Base-by-base conservation (phyloP, 2,329 filamentous ascomycete species). In the Ascosphaera aggregata region DNA sequence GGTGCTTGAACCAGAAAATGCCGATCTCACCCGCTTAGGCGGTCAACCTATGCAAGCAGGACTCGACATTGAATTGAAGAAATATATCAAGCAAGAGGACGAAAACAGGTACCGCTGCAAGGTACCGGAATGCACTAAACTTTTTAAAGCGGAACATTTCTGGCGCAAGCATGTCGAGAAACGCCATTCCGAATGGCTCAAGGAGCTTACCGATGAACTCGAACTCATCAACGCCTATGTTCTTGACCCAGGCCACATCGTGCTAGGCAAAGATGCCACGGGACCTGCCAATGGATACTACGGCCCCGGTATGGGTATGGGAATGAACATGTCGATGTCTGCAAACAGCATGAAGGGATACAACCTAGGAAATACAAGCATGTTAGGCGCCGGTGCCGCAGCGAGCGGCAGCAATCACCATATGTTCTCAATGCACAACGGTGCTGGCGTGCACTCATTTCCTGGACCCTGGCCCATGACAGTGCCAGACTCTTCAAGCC, bases 91-190 rank as follows among this genome's bases (percentile, higher is more conserved):
- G 62, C 86, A 95, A 58, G 89, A 98, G 56, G 91, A 98, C 49
- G 85, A 94, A 56, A 77, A 86, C 50, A 95, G 95, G 55, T 98
- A 77, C 66, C 74, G 91, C 43, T 98, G 89, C 67, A 92, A 89
- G 56, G 85, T 92, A 3, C 86, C 86, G 1, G 85, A 94, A 31
- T 98, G 89, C 58, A 78, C 79, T 9, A 98, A 98, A 59, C 64
- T 98, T 5, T 98, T 98, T 67, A 95, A 95, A 57, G 89, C 89
- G 42, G 79, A 92, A 34, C 74, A 86, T 49, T 98, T 98, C 55
- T 98, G 91, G 86, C 76, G 75, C 51, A 98, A 98, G 64, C 89
- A 98, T 51, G 76, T 95, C 13, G 86, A 95, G 59, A 98, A 98
- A 62, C 75, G 91, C 42, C 89, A 98, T 55, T 56, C 70, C 0